Percentiles rank a stretch among this genome's conserved stretches.
Evolutionary conservation across 2,329 filamentous ascomycete genomes (phyloP).

Genomic region (Rhynchosporium graminicola): DNA sequence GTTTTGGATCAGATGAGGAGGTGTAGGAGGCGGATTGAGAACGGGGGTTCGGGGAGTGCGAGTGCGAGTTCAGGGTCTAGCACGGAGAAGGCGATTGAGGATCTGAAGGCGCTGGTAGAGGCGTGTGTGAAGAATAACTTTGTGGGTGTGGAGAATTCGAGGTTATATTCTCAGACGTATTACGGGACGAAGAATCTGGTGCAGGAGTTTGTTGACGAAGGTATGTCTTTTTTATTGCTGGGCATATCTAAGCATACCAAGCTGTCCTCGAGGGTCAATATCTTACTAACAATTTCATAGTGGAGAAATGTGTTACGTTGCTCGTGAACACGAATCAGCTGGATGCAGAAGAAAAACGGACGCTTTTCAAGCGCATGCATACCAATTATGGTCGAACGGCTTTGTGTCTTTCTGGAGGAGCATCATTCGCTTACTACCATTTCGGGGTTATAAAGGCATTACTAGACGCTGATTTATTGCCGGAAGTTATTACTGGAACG

Average conservation of each 20-base stretch:
- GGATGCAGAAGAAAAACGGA: constrained; percentile 70
- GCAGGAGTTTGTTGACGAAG: constrained; percentile 86
- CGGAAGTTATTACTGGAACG: constrained; percentile 94
- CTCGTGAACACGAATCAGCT: constrained; percentile 69
- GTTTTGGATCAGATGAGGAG: constrained; percentile 75
- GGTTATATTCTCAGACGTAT: constrained; percentile 96
- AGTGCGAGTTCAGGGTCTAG: constrained; percentile 44
- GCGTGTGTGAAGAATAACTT: constrained; percentile 98
- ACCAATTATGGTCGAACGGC: constrained; percentile 93
- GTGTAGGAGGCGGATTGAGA: constrained; percentile 54
- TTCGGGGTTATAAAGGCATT: constrained; percentile 90
- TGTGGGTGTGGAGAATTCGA: constrained; percentile 87
- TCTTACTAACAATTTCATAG: constrained; percentile 43
- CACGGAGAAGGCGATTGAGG: constrained; percentile 62
- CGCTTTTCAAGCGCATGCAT: constrained; percentile 82
- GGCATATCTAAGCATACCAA: neutral
- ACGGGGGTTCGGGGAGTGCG: constrained; percentile 41
- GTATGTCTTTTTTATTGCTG: constrained; percentile 44
- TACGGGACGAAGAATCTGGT: constrained; percentile 96
- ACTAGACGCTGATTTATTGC: constrained; percentile 80
- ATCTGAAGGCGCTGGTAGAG: constrained; percentile 76
- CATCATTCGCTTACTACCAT: constrained; percentile 95
- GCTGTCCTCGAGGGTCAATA: neutral
- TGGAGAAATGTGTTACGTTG: constrained; percentile 66
- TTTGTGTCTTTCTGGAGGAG: constrained; percentile 88